Percentiles rank a stretch among this genome's conserved stretches.
These are phyloP conservation scores for Microsporum canis DNA, from an alignment of 2,329 filamentous ascomycete species.

Conservation along the genomic window DNA sequence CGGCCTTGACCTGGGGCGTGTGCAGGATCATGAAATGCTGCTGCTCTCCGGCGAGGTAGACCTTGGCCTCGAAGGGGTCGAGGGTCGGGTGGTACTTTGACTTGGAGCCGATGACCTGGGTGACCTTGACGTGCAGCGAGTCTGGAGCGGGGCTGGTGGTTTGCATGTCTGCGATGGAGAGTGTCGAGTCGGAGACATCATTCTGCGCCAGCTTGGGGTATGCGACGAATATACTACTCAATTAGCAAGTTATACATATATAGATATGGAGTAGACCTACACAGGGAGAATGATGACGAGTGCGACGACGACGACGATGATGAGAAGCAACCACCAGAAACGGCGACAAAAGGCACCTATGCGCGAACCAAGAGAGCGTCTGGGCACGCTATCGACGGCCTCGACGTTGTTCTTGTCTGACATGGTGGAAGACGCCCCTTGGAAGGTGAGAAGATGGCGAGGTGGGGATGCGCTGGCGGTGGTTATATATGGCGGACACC, in stretches of 20 bases:
- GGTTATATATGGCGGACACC: no score
- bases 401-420: constrained; percentile 9
- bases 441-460: background rate
- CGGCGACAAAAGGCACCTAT: constrained; percentile 28
- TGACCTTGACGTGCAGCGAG: constrained; percentile 39
- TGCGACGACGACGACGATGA: constrained; percentile 40
- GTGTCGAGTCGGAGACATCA: constrained; percentile 41
- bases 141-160: constrained; percentile 42
- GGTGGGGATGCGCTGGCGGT: background rate
- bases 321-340: constrained; percentile 46
- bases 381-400: constrained; percentile 11
- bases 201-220: constrained; percentile 48
- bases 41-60: constrained; percentile 37
- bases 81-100: constrained; percentile 45
- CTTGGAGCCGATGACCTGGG: constrained; percentile 37
- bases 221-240: constrained; percentile 45
- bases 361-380: constrained; percentile 20
- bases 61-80: constrained; percentile 42
- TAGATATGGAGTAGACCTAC: constrained; percentile 26
- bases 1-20: constrained; percentile 36
- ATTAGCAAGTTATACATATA: background rate
- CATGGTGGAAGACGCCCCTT: constrained; percentile 1
- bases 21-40: constrained; percentile 36
- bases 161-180: constrained; percentile 41
- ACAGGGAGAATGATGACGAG: constrained; percentile 46